Base-by-base conservation (phyloP, 805 yeast genomes). In the Wickerhamiella alocasiicola region DNA sequence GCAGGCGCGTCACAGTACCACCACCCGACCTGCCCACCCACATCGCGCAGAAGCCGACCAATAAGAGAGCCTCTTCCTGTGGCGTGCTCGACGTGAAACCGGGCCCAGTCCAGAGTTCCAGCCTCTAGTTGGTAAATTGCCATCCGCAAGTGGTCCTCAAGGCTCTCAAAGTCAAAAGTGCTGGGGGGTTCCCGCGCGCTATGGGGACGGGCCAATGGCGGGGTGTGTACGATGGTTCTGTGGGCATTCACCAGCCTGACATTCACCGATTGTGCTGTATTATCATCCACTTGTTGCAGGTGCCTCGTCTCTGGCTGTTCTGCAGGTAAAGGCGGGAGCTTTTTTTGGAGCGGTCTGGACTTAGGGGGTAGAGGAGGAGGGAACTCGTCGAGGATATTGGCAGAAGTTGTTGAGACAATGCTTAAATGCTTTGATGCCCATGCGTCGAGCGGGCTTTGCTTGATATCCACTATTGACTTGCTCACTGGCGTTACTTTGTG, bases 41-140 rank as follows among this genome's bases (percentile, higher is more conserved):
- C 55, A 0, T 83, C 82, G 51, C 79, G 81, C 23, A 78, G 54
- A 35, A 74, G 65, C 78, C 74, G 78, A 1, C 85, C 93, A 32
- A 76, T 72, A 46, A 63, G 65, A 47, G 70, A 66, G 6, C 82
- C 81, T n/a, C 63, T 57, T 41, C 66, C 65, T 4, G 87, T 79
- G 1, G 82, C 80, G 23, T 69, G 64, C 47, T 73, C 76, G 41
- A 81, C 61, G 48, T 76, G 81, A 49, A 76, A 73, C 1, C 85
- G 69, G 3, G 84, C 78, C 50, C 78, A 88, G 34, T 75, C 67
- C 27, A 73, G 68, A 39, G 76, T 71, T 1, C 82, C 83, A 24
- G 68, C 57, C 29, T 68, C 68, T 41, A 44, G 24, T 32, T 41
- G 44, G 33, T 30, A 41, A 18, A 41, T 21, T 7, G 35, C 44